Base-by-base conservation (phyloP, 768 basidiomycete species). In the Leccinum obscurum region DNA sequence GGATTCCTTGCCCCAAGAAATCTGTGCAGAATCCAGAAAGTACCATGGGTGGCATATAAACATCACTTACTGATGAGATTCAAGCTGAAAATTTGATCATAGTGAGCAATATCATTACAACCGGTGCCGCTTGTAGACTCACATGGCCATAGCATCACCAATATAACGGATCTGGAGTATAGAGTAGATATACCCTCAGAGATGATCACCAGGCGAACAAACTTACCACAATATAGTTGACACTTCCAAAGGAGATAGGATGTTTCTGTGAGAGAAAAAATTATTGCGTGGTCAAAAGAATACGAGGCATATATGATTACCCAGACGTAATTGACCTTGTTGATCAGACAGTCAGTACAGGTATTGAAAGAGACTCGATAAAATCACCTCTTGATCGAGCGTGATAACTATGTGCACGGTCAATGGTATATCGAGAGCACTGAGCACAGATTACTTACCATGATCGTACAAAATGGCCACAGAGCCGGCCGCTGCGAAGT, bases 211-310 rank as follows among this genome's bases (percentile, higher is more conserved):
- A 46, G 22, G 44, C n/a, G 10, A 5, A 32, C 4, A 9, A 6
- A 22, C 52, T 5, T 14, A 52, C 52, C 32, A 35, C 3, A 7
- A 68, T 17, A 52, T 69, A 69, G 20, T 20, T 56, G 13, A 70
- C 54, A 30, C 58, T 66, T 51, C 68, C 69, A 20, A 63, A 70
- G 6, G 50, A 55, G 1, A 32, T 3, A 7, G n/a, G 35, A n/a
- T 22, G 30, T 2, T 53, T 62, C 68, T 69, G 30, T 11, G 32
- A 56, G 28, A 11, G 26, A n/a, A 4, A 0, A 35, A 54, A 51
- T 58, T 30, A 22, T 17, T 8, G 7, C 54, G 28, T 20, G 6
- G 13, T 28, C 11, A 4, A 57, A 46, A 48, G 15, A 37, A 35
- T 11, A 20, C 4, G n/a, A 26, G 2, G 49, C 8, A 28, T 8